These are phyloP conservation scores for Marasmius fiardii DNA, from an alignment of 1,284 basidiomycete genomes.

Conservation along the genomic window DNA sequence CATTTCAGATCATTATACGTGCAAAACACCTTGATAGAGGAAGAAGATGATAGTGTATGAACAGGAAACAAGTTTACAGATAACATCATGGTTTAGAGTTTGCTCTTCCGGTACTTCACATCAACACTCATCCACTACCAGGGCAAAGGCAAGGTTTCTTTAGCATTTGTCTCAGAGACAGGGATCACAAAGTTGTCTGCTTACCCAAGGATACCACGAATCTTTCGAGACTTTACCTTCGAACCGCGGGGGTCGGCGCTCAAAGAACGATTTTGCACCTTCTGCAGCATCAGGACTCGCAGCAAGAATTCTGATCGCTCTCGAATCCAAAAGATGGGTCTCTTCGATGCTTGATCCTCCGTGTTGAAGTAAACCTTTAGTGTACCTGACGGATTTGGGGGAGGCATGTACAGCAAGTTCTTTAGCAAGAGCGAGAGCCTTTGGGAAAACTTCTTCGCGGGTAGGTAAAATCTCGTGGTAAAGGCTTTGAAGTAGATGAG, in stretches of 20 bases:
- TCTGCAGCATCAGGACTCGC: slow-evolving; percentile 40
- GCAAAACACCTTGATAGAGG: too few relatives aligned
- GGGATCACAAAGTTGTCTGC: slow-evolving; percentile 9
- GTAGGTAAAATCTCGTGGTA: slow-evolving; percentile 46
- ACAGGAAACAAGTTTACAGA: neutral
- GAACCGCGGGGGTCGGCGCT: slow-evolving; percentile 42
- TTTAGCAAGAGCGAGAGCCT: slow-evolving; percentile 46
- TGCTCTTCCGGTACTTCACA: slow-evolving; percentile 3
- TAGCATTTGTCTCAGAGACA: neutral
- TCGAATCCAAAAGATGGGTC: slow-evolving; percentile 51
- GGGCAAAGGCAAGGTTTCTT: neutral
- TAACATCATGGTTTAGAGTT: neutral
- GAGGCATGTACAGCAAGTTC: slow-evolving; percentile 51
- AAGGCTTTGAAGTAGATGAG: slow-evolving; percentile 39
- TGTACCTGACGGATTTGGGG: slow-evolving; percentile 44
- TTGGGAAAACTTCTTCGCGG: slow-evolving; percentile 49
- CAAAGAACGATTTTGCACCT: slow-evolving; percentile 46
- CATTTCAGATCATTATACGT: too few relatives aligned
- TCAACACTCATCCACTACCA: slow-evolving; percentile 9
- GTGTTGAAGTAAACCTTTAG: slow-evolving; percentile 50
- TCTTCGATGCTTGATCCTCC: slow-evolving; percentile 47
- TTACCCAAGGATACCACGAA: slow-evolving; percentile 50
- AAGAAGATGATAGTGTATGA: too few relatives aligned
- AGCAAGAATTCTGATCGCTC: slow-evolving; percentile 38
- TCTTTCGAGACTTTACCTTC: slow-evolving; percentile 36